Conservation (phyloP, 257 asterid species). For the Jacaranda mimosifolia region DNA sequence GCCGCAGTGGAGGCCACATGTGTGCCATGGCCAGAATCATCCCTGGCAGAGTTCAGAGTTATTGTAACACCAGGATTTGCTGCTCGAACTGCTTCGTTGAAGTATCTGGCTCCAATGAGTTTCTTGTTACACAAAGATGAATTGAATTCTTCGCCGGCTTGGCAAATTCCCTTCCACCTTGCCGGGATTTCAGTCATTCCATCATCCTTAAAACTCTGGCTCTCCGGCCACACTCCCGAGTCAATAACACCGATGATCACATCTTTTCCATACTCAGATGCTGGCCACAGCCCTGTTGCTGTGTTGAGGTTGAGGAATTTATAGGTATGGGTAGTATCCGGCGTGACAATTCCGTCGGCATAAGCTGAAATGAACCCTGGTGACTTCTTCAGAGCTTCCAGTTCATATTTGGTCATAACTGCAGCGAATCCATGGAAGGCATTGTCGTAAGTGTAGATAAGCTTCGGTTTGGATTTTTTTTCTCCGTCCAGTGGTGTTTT, state of each 20-base stretch:
- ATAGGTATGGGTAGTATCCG: conserved; percentile 46
- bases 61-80: conserved; percentile 34
- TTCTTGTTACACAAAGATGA: conserved; percentile 52
- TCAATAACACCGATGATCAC: conserved; percentile 53
- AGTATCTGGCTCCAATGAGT: conserved; percentile 55
- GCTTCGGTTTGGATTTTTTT: conserved; percentile 11
- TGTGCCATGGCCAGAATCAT: conserved; percentile 54
- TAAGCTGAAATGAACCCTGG: conserved; percentile 50
- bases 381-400: conserved; percentile 32
- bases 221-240: conserved; percentile 59
- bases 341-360: conserved; percentile 33
- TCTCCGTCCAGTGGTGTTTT: not conserved
- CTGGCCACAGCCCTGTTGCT: conserved; percentile 49
- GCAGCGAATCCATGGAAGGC: conserved; percentile 56
- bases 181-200: conserved; percentile 54
- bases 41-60: conserved; percentile 49
- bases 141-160: conserved; percentile 50
- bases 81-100: conserved; percentile 45
- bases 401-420: conserved; percentile 34
- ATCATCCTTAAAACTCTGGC: conserved; percentile 50
- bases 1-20: conserved; percentile 55
- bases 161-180: conserved; percentile 60
- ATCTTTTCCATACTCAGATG: conserved; percentile 45
- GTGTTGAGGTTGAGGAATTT: conserved; percentile 45
- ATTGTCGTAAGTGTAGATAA: conserved; percentile 40